These are phyloP conservation scores for Microsporum ferrugineum DNA, from an alignment of 2,329 filamentous ascomycete species.

Conservation along the genomic window DNA sequence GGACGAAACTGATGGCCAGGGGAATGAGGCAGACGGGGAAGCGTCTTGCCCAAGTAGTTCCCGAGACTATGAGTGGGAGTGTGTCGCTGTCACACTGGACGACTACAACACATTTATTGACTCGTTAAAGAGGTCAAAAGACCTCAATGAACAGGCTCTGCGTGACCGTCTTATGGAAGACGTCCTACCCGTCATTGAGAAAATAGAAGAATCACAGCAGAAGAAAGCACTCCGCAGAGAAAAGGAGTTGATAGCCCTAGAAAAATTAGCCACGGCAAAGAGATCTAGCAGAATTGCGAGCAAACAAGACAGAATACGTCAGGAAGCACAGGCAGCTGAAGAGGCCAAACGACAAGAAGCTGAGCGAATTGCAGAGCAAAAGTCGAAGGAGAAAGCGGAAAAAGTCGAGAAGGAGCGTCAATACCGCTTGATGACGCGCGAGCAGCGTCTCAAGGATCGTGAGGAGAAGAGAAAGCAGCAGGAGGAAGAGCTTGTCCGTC, in stretches of 20 bases:
- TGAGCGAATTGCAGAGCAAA: conserved; percentile 53
- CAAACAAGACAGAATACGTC: conserved; percentile 65
- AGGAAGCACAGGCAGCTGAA: conserved; percentile 59
- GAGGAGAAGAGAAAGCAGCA: conserved; percentile 72
- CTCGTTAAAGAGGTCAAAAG: conserved; percentile 61
- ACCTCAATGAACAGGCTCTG: conserved; percentile 74
- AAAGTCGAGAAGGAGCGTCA: conserved; percentile 66
- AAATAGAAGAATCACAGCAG: conserved; percentile 55
- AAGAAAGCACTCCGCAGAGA: conserved; percentile 64
- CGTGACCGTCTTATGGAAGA: conserved; percentile 61
- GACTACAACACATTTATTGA: conserved; percentile 65
- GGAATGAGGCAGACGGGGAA: conserved; percentile 26
- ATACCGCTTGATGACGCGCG: conserved; percentile 67
- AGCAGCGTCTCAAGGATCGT: conserved; percentile 74
- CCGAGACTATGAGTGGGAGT: conserved; percentile 77
- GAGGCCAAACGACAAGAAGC: conserved; percentile 54
- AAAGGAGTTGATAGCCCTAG: conserved; percentile 66
- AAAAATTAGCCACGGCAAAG: conserved; percentile 88
- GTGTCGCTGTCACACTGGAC: conserved; percentile 66
- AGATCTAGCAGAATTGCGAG: conserved; percentile 78
- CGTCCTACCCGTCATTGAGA: conserved; percentile 73
- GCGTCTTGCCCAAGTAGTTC: conserved; percentile 9
- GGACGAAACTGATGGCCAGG: conserved; percentile 35
- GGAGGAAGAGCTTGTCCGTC: conserved; percentile 67
- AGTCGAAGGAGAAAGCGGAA: conserved; percentile 47